Conservation (phyloP, 768 basidiomycete species). For the Galerina sulciceps region DNA sequence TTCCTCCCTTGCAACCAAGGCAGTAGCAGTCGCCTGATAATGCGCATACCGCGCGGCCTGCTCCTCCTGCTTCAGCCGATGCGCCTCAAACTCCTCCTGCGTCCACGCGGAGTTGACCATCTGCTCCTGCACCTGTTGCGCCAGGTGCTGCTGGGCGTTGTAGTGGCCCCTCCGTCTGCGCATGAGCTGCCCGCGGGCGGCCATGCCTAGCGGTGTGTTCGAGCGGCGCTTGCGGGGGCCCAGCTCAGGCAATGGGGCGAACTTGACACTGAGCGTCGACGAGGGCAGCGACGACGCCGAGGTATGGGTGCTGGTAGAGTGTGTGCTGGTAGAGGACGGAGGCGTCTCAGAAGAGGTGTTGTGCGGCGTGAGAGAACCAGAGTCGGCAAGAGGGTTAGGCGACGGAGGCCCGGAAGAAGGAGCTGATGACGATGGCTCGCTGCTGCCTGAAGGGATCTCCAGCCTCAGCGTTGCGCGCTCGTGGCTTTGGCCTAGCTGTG, state of each 20-base stretch:
- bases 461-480: conserved; percentile 6
- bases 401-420: conserved; percentile 21
- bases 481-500: neutral
- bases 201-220: conserved; percentile 56
- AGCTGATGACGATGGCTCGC: conserved; percentile 17
- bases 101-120: conserved; percentile 38
- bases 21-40: conserved; percentile 20
- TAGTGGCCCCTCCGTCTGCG: conserved; percentile 31
- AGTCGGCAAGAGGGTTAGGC: conserved; percentile 17
- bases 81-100: conserved; percentile 40
- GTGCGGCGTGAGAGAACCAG: conserved; percentile 8
- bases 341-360: conserved; percentile 12
- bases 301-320: conserved; percentile 6
- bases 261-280: conserved; percentile 46
- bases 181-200: conserved; percentile 49
- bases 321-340: conserved; percentile 14
- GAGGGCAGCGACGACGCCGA: conserved; percentile 16
- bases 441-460: conserved; percentile 10
- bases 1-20: conserved; percentile 35
- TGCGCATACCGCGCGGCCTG: conserved; percentile 28
- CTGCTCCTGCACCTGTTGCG: neutral
- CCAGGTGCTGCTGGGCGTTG: conserved; percentile 4
- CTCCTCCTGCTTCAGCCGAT: conserved; percentile 29
- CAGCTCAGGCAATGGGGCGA: conserved; percentile 61
- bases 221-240: conserved; percentile 54